These are phyloP conservation scores for Metarhizium sp. DNA, from an alignment of 2,329 filamentous ascomycete genomes.

Conservation along the genomic window DNA sequence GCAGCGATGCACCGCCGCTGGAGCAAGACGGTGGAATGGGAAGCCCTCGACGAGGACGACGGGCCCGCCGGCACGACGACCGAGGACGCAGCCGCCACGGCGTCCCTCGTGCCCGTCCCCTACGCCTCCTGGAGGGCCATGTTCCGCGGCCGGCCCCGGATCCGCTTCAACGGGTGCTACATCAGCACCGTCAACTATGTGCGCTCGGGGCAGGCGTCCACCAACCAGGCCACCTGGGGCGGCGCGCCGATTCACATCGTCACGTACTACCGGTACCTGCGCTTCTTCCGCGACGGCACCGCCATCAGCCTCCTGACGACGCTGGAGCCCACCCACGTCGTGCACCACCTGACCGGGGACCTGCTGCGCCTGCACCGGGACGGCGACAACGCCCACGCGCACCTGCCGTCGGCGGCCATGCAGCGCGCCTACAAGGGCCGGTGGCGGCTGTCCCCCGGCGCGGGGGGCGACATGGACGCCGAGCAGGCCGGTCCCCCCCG, in stretches of 20 bases:
- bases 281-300: constrained; percentile 86
- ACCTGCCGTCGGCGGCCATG: constrained; percentile 46
- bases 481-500: neutral
- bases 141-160: constrained; percentile 72
- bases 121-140: constrained; percentile 55
- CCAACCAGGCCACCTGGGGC: constrained; percentile 64
- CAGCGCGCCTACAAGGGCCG: constrained; percentile 54
- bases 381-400: constrained; percentile 13
- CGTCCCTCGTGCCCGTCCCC: constrained; percentile 28
- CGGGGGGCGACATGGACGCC: neutral
- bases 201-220: constrained; percentile 65
- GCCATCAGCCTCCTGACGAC: constrained; percentile 74
- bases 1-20: constrained; percentile 75
- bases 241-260: constrained; percentile 79
- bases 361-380: constrained; percentile 43
- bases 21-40: constrained; percentile 50
- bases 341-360: constrained; percentile 71
- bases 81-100: constrained; percentile 26
- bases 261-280: constrained; percentile 94
- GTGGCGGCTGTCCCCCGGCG: constrained; percentile 37
- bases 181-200: constrained; percentile 96
- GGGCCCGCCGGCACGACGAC: constrained; percentile 14
- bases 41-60: constrained; percentile 19
- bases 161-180: constrained; percentile 93
- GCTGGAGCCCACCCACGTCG: constrained; percentile 73